phyloP scores from a whole-genome alignment of 164 flowering plant genomes.

The Aristolochia fimbriata region DNA sequence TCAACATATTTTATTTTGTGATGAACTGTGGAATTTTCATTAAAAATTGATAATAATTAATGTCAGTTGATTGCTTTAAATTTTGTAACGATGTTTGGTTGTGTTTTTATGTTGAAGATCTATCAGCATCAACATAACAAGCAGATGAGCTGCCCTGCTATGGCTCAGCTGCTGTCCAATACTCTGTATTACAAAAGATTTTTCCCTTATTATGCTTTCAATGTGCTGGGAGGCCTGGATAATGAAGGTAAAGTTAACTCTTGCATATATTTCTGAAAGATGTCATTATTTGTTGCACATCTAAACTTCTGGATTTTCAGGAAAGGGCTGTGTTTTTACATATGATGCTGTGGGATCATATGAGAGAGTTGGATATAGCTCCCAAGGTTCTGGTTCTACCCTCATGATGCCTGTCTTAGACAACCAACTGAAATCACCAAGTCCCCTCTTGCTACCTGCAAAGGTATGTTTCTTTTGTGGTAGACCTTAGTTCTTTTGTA shows the following conservation, averaged over 20 bases:
- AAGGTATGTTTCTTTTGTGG: conserved; percentile 28
- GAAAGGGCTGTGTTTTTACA: conserved; percentile 96
- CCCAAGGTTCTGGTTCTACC: conserved; percentile 94
- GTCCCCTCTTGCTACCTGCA: conserved; percentile 87
- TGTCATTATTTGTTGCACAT: too few species aligned
- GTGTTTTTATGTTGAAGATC: conserved; percentile 25
- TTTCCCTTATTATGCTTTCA: conserved; percentile 93
- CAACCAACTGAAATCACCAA: conserved; percentile 93
- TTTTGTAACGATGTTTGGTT: not conserved
- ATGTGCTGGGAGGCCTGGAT: conserved; percentile 95
- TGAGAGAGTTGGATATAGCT: conserved; percentile 90
- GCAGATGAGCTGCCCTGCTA: conserved; percentile 99
- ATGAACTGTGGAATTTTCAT: too few species aligned
- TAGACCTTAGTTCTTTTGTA: not conserved
- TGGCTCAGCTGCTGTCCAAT: conserved; percentile 94
- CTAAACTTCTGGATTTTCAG: conserved; percentile 14
- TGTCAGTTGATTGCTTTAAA: too few species aligned
- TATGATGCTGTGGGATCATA: conserved; percentile 99
- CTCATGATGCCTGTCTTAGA: conserved; percentile 93
- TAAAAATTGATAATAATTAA: too few species aligned
- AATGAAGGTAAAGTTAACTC: conserved; percentile 41
- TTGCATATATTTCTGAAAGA: too few species aligned
- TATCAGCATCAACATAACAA: conserved; percentile 97
- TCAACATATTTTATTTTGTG: too few species aligned
- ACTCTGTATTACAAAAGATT: conserved; percentile 95